These are phyloP conservation scores for Aspergillus sp. DNA, from an alignment of 2,329 filamentous ascomycete genomes.

Conservation along the genomic window DNA sequence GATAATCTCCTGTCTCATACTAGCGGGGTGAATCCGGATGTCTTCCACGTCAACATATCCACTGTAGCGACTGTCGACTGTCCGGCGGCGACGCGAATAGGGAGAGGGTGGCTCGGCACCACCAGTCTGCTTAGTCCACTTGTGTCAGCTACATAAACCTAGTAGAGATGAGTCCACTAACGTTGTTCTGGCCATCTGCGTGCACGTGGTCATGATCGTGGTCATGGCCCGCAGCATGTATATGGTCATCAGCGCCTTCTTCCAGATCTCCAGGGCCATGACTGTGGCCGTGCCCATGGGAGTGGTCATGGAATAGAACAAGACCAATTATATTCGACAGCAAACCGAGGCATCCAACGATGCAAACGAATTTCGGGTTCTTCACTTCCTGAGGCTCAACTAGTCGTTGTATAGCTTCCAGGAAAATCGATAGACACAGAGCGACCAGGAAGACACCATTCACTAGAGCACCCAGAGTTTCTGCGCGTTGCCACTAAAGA, in stretches of 20 bases:
- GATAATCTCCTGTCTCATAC: constrained; percentile 90
- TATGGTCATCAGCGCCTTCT: constrained; percentile 54
- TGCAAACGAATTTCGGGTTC: constrained; percentile 82
- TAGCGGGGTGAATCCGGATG: constrained; percentile 83
- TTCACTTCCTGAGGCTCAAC: constrained; percentile 85
- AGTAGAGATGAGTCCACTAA: constrained; percentile 7
- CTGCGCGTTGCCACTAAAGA: constrained; percentile 85
- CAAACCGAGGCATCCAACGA: constrained; percentile 84
- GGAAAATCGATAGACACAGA: constrained; percentile 91
- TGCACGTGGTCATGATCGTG: constrained; percentile 41
- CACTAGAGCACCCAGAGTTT: constrained; percentile 93
- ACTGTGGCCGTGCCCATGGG: constrained; percentile 71
- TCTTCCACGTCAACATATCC: constrained; percentile 62
- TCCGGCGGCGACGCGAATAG: constrained; percentile 33
- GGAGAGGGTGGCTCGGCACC: constrained; percentile 30
- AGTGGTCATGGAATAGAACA: constrained; percentile 88
- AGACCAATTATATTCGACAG: constrained; percentile 87
- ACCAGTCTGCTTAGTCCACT: constrained; percentile 25
- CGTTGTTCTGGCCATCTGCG: constrained; percentile 44
- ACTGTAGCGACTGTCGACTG: constrained; percentile 34
- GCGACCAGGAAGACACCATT: constrained; percentile 98
- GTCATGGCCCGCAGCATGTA: constrained; percentile 41
- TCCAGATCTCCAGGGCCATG: constrained; percentile 51
- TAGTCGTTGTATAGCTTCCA: constrained; percentile 90
- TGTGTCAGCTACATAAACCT: not conserved